Conservation (phyloP, 2,329 filamentous ascomycete genomes). For the Cytospora piceae region DNA sequence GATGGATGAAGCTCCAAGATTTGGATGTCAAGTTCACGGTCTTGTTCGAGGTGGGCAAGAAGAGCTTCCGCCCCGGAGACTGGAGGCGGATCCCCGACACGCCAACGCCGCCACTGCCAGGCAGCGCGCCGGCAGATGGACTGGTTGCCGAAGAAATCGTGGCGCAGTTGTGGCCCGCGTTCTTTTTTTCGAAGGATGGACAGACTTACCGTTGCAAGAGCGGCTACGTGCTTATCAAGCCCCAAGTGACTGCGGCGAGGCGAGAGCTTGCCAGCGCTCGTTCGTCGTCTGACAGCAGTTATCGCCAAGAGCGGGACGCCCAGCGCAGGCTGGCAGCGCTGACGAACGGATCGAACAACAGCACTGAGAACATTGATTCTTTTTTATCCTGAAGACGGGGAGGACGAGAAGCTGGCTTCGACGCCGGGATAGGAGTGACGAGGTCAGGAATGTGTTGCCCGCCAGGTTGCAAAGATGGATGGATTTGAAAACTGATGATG, state of each 20-base stretch:
- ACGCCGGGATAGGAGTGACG: not conserved
- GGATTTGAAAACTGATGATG: not conserved
- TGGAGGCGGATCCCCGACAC: not conserved
- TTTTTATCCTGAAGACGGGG: not conserved
- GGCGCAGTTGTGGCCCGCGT: not conserved
- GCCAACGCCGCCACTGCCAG: not conserved
- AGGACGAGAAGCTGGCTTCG: not conserved
- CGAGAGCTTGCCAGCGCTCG: not conserved
- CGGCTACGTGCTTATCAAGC: not conserved
- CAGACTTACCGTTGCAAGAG: not conserved
- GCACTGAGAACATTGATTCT: not conserved
- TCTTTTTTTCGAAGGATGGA: not conserved
- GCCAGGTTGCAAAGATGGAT: constrained; percentile 12
- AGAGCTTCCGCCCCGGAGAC: not conserved
- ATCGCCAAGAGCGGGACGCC: not conserved
- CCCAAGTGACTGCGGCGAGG: not conserved
- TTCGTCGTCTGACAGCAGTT: not conserved
- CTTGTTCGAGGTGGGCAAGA: not conserved
- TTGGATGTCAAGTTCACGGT: not conserved
- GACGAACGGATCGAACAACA: not conserved
- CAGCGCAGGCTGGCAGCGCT: not conserved
- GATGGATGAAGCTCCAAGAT: not conserved
- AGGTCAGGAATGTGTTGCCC: not conserved
- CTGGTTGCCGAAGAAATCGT: not conserved
- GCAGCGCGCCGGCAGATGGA: not conserved